These are phyloP conservation scores for Clonostachys sp. DNA, from an alignment of 2,329 filamentous ascomycete species.

Conservation along the genomic window DNA sequence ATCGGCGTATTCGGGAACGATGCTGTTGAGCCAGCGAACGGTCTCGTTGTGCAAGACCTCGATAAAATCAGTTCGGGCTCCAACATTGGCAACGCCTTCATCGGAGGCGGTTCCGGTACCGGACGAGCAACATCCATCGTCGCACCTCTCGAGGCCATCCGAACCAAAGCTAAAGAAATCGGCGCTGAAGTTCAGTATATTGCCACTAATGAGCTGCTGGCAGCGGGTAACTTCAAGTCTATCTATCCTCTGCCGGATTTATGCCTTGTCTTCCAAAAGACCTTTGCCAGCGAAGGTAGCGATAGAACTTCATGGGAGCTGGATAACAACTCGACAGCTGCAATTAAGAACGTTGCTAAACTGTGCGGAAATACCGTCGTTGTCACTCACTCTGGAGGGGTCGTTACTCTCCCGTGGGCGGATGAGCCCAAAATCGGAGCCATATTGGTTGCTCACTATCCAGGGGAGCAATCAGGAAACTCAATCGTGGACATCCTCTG, in stretches of 20 bases:
- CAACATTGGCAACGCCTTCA: conserved; percentile 30
- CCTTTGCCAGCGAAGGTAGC: conserved; percentile 38
- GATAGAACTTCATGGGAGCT: neutral
- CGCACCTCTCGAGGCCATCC: conserved; percentile 47
- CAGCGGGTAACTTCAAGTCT: conserved; percentile 34
- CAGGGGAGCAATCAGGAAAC: conserved; percentile 73
- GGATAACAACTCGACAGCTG: neutral
- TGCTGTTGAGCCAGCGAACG: neutral
- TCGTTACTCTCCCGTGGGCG: conserved; percentile 21
- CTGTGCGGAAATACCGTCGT: conserved; percentile 7
- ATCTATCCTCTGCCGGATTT: conserved; percentile 44
- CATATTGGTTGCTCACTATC: conserved; percentile 69
- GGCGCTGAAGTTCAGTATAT: conserved; percentile 30
- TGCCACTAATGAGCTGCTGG: conserved; percentile 20
- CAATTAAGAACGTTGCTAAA: conserved; percentile 7
- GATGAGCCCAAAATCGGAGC: conserved; percentile 66
- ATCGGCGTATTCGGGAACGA: conserved; percentile 42
- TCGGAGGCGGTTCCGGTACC: conserved; percentile 52
- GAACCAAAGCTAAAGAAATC: conserved; percentile 32
- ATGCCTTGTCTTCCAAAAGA: conserved; percentile 61
- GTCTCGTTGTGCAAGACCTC: neutral
- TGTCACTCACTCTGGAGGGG: conserved; percentile 23
- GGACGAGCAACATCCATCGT: conserved; percentile 45
- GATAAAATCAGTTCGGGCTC: neutral
- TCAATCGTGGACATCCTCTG: conserved; percentile 70